Conservation (phyloP, 495 filamentous ascomycete species). For the Eremomyces bilateralis region DNA sequence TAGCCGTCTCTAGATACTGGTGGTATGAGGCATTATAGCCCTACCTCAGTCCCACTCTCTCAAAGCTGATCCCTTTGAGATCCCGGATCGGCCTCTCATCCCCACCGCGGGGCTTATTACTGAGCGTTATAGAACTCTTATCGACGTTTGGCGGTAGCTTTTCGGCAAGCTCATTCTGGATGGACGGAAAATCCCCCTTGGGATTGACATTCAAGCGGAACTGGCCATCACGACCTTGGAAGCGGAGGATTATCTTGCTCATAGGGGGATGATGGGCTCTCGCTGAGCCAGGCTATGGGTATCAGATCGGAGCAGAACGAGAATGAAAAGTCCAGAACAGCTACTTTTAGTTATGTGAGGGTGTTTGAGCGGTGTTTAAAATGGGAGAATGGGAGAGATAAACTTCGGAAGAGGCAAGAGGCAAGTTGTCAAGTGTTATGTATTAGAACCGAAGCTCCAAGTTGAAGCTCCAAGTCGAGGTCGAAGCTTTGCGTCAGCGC, state of each 20-base stretch:
- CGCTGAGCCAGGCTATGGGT: too few species aligned
- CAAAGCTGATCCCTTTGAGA: slow-evolving; percentile 43
- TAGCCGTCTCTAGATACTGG: neutral
- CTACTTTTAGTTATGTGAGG: too few species aligned
- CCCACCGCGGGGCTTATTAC: slow-evolving; percentile 54
- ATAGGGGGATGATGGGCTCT: too few species aligned
- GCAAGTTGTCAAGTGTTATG: too few species aligned
- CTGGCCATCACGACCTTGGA: slow-evolving; percentile 48
- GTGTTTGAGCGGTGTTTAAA: too few species aligned
- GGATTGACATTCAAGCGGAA: slow-evolving; percentile 42
- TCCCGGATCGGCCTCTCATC: slow-evolving; percentile 47
- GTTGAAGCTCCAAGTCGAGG: too few species aligned
- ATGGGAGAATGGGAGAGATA: too few species aligned
- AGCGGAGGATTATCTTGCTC: slow-evolving; percentile 56
- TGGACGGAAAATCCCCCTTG: slow-evolving; percentile 26
- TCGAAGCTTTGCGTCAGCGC: too few species aligned
- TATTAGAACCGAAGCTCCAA: too few species aligned
- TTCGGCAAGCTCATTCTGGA: slow-evolving; percentile 32
- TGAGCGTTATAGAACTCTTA: slow-evolving; percentile 52
- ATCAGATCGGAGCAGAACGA: too few species aligned
- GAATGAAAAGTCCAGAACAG: too few species aligned
- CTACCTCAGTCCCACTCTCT: slow-evolving; percentile 51
- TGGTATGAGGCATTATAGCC: slow-evolving; percentile 2
- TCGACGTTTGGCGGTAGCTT: slow-evolving; percentile 48
- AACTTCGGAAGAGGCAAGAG: too few species aligned